Conservation (phyloP, 1,139 yeast genomes). For the Zygosaccharomyces pseudobailii region DNA sequence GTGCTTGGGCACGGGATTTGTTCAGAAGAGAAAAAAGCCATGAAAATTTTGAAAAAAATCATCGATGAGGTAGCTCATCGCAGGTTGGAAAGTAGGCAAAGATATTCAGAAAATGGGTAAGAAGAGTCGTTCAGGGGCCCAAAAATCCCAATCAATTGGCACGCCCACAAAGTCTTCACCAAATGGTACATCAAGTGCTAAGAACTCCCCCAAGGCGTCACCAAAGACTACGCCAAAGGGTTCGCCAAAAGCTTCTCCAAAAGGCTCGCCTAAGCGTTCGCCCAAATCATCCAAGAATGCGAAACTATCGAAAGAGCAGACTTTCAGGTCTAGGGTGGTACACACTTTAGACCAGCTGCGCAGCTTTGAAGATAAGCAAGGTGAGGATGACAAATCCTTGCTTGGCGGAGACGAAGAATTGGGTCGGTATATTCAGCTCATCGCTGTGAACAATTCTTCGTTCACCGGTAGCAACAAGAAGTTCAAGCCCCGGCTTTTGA, state of each 20-base stretch:
- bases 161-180: conserved; percentile 16
- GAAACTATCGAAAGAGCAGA: conserved; percentile 7
- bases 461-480: conserved; percentile 53
- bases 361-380: conserved; percentile 39
- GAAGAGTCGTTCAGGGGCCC: conserved; percentile 15
- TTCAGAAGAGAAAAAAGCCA: conserved; percentile 8
- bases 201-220: neutral
- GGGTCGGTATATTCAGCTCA: conserved; percentile 50
- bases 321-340: conserved; percentile 20
- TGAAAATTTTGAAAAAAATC: conserved; percentile 5
- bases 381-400: conserved; percentile 33
- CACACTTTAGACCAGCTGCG: conserved; percentile 50
- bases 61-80: conserved; percentile 19
- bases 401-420: conserved; percentile 49
- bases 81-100: conserved; percentile 1
- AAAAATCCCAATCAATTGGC: conserved; percentile 20
- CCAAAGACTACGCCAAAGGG: conserved; percentile 6
- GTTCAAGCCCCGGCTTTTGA: conserved; percentile 68
- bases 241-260: neutral
- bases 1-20: conserved; percentile 2
- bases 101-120: conserved; percentile 17
- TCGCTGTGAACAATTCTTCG: conserved; percentile 47
- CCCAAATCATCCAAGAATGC: neutral
- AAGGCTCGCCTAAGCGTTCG: conserved; percentile 7
- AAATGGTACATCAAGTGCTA: conserved; percentile 6